Percentiles rank a stretch among this genome's conserved stretches.
Conservation (phyloP, 495 filamentous ascomycete genomes). For the Sporormia fimetaria region DNA sequence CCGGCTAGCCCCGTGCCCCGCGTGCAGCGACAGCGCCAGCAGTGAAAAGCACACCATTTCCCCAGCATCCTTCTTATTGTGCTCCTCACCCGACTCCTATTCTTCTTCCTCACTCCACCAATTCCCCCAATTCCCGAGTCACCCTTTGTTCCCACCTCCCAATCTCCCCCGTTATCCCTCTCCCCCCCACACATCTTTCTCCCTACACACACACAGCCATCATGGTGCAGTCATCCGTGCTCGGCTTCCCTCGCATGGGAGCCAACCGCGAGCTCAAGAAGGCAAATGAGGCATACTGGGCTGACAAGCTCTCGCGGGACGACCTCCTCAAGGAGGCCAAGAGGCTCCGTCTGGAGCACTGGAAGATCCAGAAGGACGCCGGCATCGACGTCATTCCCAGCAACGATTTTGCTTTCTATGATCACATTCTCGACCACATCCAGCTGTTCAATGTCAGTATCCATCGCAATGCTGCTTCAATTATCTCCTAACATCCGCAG, state of each 20-base stretch:
- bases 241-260: constrained; percentile 80
- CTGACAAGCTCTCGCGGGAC: constrained; percentile 76
- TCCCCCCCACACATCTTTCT: constrained; percentile 1
- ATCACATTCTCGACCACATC: constrained; percentile 97
- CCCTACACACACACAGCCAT: constrained; percentile 7
- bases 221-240: constrained; percentile 27
- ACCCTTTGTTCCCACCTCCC: background rate
- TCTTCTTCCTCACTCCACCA: constrained; percentile 4
- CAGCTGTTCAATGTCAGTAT: constrained; percentile 86
- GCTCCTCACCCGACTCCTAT: constrained; percentile 7
- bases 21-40: constrained; percentile 5
- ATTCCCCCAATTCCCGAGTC: background rate
- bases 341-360: constrained; percentile 89
- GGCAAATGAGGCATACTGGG: constrained; percentile 97
- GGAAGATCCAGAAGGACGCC: constrained; percentile 97
- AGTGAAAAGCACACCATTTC: constrained; percentile 23
- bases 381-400: constrained; percentile 94
- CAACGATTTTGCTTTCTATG: constrained; percentile 99
- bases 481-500: constrained; percentile 34
- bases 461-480: background rate
- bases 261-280: constrained; percentile 98
- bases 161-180: constrained; percentile 4
- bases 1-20: constrained; percentile 12
- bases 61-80: constrained; percentile 2
- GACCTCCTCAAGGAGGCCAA: constrained; percentile 88